Evolutionary conservation across 2,329 filamentous ascomycete genomes (phyloP).

Genomic region (Penicillium digitatum): DNA sequence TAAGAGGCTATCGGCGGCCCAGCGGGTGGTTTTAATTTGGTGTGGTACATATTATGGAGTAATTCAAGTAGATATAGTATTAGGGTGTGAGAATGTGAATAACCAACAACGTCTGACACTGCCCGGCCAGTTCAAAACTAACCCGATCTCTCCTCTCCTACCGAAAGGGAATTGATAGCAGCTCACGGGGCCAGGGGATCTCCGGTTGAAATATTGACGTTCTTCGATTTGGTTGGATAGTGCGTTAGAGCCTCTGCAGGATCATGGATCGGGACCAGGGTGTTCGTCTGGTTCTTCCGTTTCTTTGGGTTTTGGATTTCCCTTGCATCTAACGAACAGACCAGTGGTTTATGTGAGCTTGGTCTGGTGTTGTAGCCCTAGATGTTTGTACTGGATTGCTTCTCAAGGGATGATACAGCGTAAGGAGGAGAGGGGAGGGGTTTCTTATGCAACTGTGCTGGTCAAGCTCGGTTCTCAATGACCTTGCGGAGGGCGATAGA

Average conservation of each 20-base stretch:
- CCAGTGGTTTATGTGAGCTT: constrained; percentile 19
- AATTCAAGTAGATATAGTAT: no score
- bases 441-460: constrained; percentile 6
- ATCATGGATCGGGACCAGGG: neutral
- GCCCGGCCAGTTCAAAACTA: neutral
- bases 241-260: neutral
- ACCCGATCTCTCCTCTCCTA: neutral
- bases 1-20: neutral
- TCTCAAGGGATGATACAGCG: constrained; percentile 15
- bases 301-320: constrained; percentile 2
- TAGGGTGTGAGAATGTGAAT: neutral
- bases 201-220: neutral
- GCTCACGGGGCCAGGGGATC: neutral
- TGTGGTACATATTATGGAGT: neutral
- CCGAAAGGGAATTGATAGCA: neutral
- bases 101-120: neutral
- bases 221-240: neutral
- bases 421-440: no score
- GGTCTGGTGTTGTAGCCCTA: neutral
- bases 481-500: neutral
- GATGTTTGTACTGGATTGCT: neutral
- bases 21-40: neutral
- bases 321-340: constrained; percentile 22
- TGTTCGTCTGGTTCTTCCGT: neutral
- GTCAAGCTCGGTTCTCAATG: neutral